phyloP scores from a whole-genome alignment of 2,329 filamentous ascomycete species.

The Dactylellina haptotyla region DNA sequence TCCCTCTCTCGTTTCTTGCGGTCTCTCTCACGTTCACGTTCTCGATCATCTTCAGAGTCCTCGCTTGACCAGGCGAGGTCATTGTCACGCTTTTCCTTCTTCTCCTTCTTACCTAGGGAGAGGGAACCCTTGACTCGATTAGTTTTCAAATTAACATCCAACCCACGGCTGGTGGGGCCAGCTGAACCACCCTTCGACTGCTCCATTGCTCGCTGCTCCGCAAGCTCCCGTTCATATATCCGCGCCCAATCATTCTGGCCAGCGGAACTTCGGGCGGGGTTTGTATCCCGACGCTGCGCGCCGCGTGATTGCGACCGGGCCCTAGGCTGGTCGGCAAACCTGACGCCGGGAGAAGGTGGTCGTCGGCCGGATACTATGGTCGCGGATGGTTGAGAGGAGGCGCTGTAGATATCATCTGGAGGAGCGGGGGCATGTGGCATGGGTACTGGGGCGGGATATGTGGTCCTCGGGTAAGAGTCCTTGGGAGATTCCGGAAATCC shows the following conservation, averaged over 20 bases:
- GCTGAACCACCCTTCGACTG: neutral
- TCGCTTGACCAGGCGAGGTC: slow-evolving; percentile 36
- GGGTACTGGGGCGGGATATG: slow-evolving; percentile 19
- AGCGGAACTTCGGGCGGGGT: slow-evolving; percentile 35
- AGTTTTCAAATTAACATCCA: slow-evolving; percentile 37
- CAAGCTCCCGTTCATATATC: slow-evolving; percentile 44
- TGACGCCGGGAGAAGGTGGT: slow-evolving; percentile 44
- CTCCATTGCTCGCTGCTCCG: slow-evolving; percentile 33
- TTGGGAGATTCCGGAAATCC: slow-evolving; percentile 49
- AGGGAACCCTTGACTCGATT: slow-evolving; percentile 37
- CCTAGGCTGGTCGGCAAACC: slow-evolving; percentile 39
- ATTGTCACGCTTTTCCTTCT: slow-evolving; percentile 40
- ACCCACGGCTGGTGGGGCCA: slow-evolving; percentile 21
- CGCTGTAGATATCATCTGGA: slow-evolving; percentile 34
- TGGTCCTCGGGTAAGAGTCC: slow-evolving; percentile 38
- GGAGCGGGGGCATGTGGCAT: slow-evolving; percentile 49
- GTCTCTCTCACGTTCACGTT: slow-evolving; percentile 21
- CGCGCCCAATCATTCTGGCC: slow-evolving; percentile 33
- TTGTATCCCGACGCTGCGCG: slow-evolving; percentile 6
- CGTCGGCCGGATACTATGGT: slow-evolving; percentile 49
- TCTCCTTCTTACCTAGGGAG: slow-evolving; percentile 36
- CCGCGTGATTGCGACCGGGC: slow-evolving; percentile 1
- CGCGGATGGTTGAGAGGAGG: neutral
- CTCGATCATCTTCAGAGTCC: slow-evolving; percentile 36
- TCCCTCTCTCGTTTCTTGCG: slow-evolving; percentile 16